Percentiles rank a stretch among this genome's conserved stretches.
phyloP scores from a whole-genome alignment of 257 asterid species.

The Solanum chilense region DNA sequence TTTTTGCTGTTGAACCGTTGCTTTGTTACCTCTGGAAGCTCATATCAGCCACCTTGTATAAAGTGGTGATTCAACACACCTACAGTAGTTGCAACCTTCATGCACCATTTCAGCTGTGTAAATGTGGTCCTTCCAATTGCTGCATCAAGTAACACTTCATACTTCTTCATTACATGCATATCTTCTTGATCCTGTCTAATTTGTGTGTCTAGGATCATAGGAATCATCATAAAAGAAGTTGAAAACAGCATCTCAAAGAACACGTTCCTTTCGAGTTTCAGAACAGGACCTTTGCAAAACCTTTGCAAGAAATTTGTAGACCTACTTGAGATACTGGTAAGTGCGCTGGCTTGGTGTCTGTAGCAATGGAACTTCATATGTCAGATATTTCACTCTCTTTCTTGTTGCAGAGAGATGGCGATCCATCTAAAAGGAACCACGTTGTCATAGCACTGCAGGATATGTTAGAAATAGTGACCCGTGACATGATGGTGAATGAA shows the following conservation, averaged over 20 bases:
- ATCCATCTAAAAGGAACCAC: constrained; percentile 61
- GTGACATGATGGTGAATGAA: constrained; percentile 92
- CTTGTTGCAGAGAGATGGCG: constrained; percentile 59
- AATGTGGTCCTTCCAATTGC: background rate
- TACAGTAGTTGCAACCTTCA: background rate
- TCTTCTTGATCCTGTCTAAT: constrained; percentile 14
- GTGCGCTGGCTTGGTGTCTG: constrained; percentile 3
- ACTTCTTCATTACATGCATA: background rate
- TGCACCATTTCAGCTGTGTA: background rate
- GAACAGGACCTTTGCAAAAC: constrained; percentile 69
- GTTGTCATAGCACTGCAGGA: constrained; percentile 91
- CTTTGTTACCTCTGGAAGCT: background rate
- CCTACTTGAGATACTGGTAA: constrained; percentile 86
- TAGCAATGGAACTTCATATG: background rate
- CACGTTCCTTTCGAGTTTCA: constrained; percentile 70
- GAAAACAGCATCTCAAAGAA: constrained; percentile 56
- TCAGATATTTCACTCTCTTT: background rate
- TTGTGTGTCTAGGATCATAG: constrained; percentile 52
- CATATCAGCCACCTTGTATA: background rate
- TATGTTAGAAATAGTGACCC: constrained; percentile 85
- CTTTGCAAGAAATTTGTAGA: constrained; percentile 73
- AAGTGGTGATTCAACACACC: background rate
- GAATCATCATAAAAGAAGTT: constrained; percentile 68
- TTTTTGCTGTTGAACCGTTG: background rate
- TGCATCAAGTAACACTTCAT: background rate